These are phyloP conservation scores for Vaccinium vitisidaea DNA, from an alignment of 148 eudicot genomes.

Conservation along the genomic window DNA sequence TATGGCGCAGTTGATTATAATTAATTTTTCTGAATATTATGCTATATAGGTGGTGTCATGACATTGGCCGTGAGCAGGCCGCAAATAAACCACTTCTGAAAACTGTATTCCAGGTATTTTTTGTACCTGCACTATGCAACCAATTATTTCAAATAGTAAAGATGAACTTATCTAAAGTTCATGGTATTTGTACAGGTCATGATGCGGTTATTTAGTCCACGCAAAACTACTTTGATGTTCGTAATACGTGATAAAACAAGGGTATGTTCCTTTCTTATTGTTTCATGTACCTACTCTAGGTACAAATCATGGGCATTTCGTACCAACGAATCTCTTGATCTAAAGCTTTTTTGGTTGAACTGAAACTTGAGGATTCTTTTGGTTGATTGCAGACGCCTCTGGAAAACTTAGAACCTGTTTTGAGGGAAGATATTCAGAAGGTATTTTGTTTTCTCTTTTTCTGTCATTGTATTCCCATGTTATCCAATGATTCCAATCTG, in stretches of 20 bases:
- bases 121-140: background rate
- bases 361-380: background rate
- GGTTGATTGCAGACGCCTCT: conserved; percentile 68
- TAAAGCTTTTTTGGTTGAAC: background rate
- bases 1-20: conserved; percentile 13
- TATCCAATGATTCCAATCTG: conserved; percentile 8
- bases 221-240: conserved; percentile 96
- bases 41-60: conserved; percentile 96
- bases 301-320: background rate
- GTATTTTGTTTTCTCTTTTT: conserved; percentile 36
- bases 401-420: conserved; percentile 90
- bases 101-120: conserved; percentile 94
- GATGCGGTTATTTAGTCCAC: conserved; percentile 99
- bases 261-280: conserved; percentile 43
- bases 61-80: conserved; percentile 99
- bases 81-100: conserved; percentile 96
- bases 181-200: conserved; percentile 60
- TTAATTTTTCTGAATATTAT: conserved; percentile 12
- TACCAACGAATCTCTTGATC: background rate
- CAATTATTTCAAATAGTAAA: conserved; percentile 8
- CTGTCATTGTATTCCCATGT: conserved; percentile 7
- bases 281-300: conserved; percentile 8
- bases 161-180: conserved; percentile 16
- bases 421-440: conserved; percentile 96
- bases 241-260: conserved; percentile 98